A percentile compares a stretch with the other conserved stretches of the same genome.
These are phyloP conservation scores for Volvariella volvacea DNA, from an alignment of 1,284 basidiomycete species.

Conservation along the genomic window DNA sequence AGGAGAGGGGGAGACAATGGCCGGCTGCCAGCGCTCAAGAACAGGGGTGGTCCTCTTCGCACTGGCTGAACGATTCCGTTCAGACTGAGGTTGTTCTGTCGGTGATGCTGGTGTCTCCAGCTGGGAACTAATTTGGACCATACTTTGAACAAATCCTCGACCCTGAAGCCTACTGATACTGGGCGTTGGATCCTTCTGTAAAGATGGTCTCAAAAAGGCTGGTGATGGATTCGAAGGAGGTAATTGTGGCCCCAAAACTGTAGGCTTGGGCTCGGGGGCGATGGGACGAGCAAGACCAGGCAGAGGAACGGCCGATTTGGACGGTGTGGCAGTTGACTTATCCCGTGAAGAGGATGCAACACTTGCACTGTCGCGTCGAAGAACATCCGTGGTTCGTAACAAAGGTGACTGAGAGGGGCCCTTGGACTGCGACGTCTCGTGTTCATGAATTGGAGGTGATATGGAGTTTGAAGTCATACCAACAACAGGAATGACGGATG, in stretches of 20 bases:
- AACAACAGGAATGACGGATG: no score
- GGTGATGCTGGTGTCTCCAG: slow-evolving; percentile 31
- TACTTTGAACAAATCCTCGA: slow-evolving; percentile 74
- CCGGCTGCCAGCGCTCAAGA: slow-evolving; percentile 61
- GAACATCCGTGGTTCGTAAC: slow-evolving; percentile 8
- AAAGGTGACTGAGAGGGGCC: slow-evolving; percentile 10
- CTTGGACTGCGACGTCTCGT: no score
- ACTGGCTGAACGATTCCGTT: slow-evolving; percentile 24
- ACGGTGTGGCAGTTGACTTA: slow-evolving; percentile 26
- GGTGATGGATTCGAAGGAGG: slow-evolving; percentile 42
- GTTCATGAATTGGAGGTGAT: no score
- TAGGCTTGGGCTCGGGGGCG: slow-evolving; percentile 41
- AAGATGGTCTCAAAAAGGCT: slow-evolving; percentile 50
- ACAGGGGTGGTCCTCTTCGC: slow-evolving; percentile 44
- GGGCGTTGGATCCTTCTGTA: slow-evolving; percentile 67
- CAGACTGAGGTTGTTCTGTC: slow-evolving; percentile 20
- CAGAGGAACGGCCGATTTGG: slow-evolving; percentile 28
- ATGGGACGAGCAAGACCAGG: slow-evolving; percentile 51
- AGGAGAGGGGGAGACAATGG: slow-evolving; percentile 18
- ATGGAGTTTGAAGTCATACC: no score
- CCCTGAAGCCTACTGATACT: slow-evolving; percentile 77
- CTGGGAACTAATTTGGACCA: slow-evolving; percentile 61
- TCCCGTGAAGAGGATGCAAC: slow-evolving; percentile 10
- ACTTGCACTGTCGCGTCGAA: slow-evolving; percentile 7
- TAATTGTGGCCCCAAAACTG: slow-evolving; percentile 39